Conservation (phyloP, 768 basidiomycete genomes). For the Suillus subalutaceus region DNA sequence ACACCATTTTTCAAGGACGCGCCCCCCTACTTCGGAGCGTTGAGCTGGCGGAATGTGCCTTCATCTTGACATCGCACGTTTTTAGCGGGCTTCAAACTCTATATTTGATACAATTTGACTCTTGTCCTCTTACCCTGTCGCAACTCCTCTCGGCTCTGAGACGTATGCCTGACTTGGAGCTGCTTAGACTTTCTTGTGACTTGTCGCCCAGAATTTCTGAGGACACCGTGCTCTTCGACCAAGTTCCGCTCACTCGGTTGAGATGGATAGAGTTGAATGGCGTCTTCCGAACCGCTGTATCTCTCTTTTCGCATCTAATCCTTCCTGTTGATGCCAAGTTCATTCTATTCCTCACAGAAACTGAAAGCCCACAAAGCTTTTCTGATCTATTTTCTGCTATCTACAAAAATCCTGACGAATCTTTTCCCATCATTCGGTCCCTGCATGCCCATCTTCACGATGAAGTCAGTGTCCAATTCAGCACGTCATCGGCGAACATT, state of each 20-base stretch:
- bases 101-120: slow-evolving; percentile 33
- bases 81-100: slow-evolving; percentile 40
- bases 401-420: not conserved
- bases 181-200: slow-evolving; percentile 38
- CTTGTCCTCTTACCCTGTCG: slow-evolving; percentile 30
- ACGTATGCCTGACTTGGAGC: slow-evolving; percentile 36
- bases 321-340: too few species aligned
- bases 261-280: too few species aligned
- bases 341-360: too few species aligned
- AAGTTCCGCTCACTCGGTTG: not conserved
- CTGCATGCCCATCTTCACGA: too few species aligned
- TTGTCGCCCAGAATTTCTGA: slow-evolving; percentile 14
- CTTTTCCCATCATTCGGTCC: not conserved
- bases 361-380: not conserved
- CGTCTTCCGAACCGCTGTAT: not conserved
- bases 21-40: slow-evolving; percentile 30
- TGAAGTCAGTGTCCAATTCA: too few species aligned
- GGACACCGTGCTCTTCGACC: not conserved
- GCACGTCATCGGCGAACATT: not conserved
- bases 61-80: slow-evolving; percentile 39
- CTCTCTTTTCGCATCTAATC: not conserved
- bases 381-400: not conserved
- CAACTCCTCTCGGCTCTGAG: slow-evolving; percentile 37
- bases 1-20: slow-evolving; percentile 33
- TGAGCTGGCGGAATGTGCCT: slow-evolving; percentile 23